Percentiles rank a stretch among this genome's conserved stretches.
Evolutionary conservation across 1,284 basidiomycete genomes (phyloP).

Genomic region (Ceratobasidium sp.): DNA sequence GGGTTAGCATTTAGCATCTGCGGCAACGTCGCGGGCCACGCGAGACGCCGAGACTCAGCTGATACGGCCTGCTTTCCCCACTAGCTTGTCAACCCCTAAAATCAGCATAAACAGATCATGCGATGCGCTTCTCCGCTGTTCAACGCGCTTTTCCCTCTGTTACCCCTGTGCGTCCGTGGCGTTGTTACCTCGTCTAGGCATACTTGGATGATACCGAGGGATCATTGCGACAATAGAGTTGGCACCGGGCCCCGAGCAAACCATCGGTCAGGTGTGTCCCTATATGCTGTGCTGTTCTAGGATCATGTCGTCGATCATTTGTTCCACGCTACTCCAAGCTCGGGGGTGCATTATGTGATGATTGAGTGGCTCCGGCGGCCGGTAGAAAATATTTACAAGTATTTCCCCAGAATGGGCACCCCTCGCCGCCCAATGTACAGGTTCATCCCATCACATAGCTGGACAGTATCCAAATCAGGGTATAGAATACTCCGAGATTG

Average conservation of each 20-base stretch:
- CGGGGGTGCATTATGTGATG: too few relatives aligned
- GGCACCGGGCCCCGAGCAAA: conserved; percentile 17
- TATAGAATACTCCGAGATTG: conserved; percentile 82
- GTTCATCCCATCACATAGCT: neutral
- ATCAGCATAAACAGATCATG: neutral
- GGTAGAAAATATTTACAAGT: neutral
- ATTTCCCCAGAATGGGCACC: neutral
- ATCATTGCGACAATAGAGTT: conserved; percentile 11
- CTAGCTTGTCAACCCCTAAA: neutral
- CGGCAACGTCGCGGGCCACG: neutral
- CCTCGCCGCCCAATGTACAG: neutral
- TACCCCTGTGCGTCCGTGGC: neutral
- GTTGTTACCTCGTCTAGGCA: neutral
- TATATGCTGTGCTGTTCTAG: conserved; percentile 17
- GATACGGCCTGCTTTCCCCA: neutral
- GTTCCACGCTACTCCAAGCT: too few relatives aligned
- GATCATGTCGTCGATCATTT: conserved; percentile 10
- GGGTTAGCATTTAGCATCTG: neutral
- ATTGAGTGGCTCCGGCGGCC: neutral
- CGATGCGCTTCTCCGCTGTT: conserved; percentile 1
- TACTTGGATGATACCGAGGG: neutral
- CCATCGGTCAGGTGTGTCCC: neutral
- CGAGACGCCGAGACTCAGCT: neutral
- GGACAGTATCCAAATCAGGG: conserved; percentile 59
- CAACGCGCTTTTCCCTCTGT: neutral